phyloP scores from a whole-genome alignment of 75 land plant species.

The Sequoia sempervirens region DNA sequence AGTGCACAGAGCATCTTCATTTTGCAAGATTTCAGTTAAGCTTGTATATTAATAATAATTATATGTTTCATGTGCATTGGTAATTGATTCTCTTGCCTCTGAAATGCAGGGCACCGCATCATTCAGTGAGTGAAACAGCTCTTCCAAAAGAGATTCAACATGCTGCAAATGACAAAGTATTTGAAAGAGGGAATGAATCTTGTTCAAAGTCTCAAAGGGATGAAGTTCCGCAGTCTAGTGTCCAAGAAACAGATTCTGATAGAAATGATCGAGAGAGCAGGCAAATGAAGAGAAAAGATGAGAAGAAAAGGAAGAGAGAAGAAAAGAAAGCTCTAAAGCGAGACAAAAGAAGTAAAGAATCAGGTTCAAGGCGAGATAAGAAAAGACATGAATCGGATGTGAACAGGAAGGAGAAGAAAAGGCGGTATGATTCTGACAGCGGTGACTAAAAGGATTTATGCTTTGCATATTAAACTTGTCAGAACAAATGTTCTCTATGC shows the following conservation, averaged over 20 bases:
- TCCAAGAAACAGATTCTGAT: conserved; percentile 12
- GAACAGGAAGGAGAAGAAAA: conserved; percentile 23
- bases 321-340: conserved; percentile 19
- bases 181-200: conserved; percentile 7
- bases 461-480: background rate
- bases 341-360: conserved; percentile 38
- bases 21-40: background rate
- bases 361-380: conserved; percentile 33
- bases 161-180: background rate
- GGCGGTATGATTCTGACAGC: background rate
- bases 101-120: conserved; percentile 19
- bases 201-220: conserved; percentile 6
- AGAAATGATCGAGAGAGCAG: conserved; percentile 25
- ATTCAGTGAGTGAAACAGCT: conserved; percentile 20
- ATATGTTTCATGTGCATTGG: background rate
- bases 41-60: background rate
- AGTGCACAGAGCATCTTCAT: background rate
- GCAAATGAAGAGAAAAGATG: conserved; percentile 38
- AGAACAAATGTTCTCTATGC: background rate
- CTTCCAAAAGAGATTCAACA: conserved; percentile 1
- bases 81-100: background rate
- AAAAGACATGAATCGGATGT: conserved; percentile 42
- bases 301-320: conserved; percentile 19
- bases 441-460: background rate
- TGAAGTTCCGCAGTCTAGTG: background rate